Evolutionary conservation across 2,329 filamentous ascomycete genomes (phyloP).

Genomic region (Aureobasidium namibiae): DNA sequence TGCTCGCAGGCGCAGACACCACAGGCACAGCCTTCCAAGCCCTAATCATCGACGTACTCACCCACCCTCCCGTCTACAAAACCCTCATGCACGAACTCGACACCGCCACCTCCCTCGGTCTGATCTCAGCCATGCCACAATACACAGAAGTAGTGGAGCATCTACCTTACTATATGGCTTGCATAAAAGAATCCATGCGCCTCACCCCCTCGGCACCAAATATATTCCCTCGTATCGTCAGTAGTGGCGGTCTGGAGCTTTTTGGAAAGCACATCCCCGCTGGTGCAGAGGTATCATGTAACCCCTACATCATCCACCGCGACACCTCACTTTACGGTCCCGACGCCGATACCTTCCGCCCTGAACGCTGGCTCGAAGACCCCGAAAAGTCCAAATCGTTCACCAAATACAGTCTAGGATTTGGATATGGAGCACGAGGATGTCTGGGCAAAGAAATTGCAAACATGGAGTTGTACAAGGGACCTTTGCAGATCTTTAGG

Average conservation of each 20-base stretch:
- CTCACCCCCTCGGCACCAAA: slow-evolving; percentile 1
- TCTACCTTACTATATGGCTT: slow-evolving; percentile 9
- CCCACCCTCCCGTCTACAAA: slow-evolving; percentile 28
- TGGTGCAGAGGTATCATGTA: slow-evolving; percentile 13
- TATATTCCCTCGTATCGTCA: slow-evolving; percentile 4
- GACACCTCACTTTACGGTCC: slow-evolving; percentile 14
- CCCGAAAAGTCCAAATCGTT: slow-evolving; percentile 30
- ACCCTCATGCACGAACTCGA: slow-evolving; percentile 41
- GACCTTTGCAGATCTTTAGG: slow-evolving; percentile 33
- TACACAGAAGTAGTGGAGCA: not conserved
- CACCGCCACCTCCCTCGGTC: slow-evolving; percentile 20
- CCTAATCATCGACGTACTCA: slow-evolving; percentile 15
- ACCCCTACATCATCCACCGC: slow-evolving; percentile 15
- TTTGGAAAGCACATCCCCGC: slow-evolving; percentile 20
- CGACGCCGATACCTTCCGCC: slow-evolving; percentile 23
- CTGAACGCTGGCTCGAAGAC: slow-evolving; percentile 25
- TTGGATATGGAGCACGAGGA: slow-evolving; percentile 42
- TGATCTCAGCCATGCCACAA: slow-evolving; percentile 2
- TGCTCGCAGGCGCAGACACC: slow-evolving; percentile 45
- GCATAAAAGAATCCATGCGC: slow-evolving; percentile 9
- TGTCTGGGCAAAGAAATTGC: slow-evolving; percentile 45
- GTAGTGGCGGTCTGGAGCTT: not conserved
- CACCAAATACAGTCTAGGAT: slow-evolving; percentile 42
- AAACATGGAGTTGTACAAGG: slow-evolving; percentile 47
- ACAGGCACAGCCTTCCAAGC: slow-evolving; percentile 38